Evolutionary conservation across 768 basidiomycete species (phyloP).

Genomic region (Hygrocybe punicea): DNA sequence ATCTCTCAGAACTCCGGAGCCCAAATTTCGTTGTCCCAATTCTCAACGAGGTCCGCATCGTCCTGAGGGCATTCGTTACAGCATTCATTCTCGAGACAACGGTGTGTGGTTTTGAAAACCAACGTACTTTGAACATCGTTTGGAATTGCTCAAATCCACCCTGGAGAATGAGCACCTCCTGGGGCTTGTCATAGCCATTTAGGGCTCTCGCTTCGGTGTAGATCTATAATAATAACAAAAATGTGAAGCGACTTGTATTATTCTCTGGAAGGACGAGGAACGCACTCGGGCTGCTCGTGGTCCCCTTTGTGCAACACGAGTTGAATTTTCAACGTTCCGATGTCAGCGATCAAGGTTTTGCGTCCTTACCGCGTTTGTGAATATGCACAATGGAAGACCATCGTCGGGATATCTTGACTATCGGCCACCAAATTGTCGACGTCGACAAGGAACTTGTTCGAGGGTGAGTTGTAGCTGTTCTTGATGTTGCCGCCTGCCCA

Average conservation of each 20-base stretch:
- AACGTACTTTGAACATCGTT: constrained; percentile 56
- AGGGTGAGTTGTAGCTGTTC: constrained; percentile 59
- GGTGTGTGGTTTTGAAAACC: not conserved
- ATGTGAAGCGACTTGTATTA: too few species aligned
- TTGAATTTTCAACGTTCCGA: too few species aligned
- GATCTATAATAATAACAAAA: constrained; percentile 42
- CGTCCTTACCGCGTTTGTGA: constrained; percentile 70
- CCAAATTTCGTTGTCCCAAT: constrained; percentile 53
- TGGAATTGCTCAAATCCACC: constrained; percentile 77
- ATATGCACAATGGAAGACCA: constrained; percentile 77
- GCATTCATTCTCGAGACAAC: too few species aligned
- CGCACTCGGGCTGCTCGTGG: constrained; percentile 73
- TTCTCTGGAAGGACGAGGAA: too few species aligned
- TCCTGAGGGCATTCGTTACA: constrained; percentile 37
- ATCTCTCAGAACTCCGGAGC: constrained; percentile 1
- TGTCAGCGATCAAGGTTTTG: too few species aligned
- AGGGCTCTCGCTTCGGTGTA: constrained; percentile 62
- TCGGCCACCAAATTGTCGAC: constrained; percentile 59
- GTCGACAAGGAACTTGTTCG: constrained; percentile 50
- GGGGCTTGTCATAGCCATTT: constrained; percentile 38
- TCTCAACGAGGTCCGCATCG: constrained; percentile 69
- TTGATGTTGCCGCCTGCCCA: constrained; percentile 77
- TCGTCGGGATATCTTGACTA: constrained; percentile 55
- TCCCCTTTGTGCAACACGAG: constrained; percentile 50
- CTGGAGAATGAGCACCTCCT: constrained; percentile 62